Base-by-base conservation (phyloP, 768 basidiomycete species). In the Russula earlei region DNA sequence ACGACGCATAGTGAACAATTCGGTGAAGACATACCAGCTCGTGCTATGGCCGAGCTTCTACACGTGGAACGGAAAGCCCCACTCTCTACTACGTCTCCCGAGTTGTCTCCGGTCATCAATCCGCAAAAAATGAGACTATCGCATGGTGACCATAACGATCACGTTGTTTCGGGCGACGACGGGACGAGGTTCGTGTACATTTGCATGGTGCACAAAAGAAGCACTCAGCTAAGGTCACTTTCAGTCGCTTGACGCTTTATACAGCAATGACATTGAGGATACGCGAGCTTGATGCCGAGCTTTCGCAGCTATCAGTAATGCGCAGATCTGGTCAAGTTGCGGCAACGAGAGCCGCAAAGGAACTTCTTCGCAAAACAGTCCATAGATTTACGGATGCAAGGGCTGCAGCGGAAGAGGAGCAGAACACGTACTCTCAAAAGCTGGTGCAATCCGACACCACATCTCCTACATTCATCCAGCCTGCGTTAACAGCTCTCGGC, bases 241-340 rank as follows among this genome's bases (percentile, higher is more conserved):
- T 37, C n/a, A 58, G 57, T 31, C 17, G 17, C 41, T 19, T 54
- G 47, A 25, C 20, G 9, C 49, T 51, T 10, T 31, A n/a, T 19
- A 37, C 9, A 25, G 47, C 36, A 6, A 29, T 34, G 27, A 31
- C 42, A 19, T 38, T 43, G 29, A 48, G 49, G 20, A 48, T 46
- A 46, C 57, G 52, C 5, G 46, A 31, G 29, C 34, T 58, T 19
- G 34, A 58, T 17, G 20, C 27, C 19, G 41, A 58, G 47, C 12
- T 44, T 10, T 31, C 36, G 25, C 51, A 49, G 1, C 49, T 53
- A 22, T 43, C 41, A n/a, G 42, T 22, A 15, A 20, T 58, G n/a
- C 52, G 52, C 14, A 58, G 33, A 37, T 49, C 57, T 33, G 41
- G 24, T 17, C 57, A 49, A 37, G 34, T 49, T 17, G 47, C 19